Base-by-base conservation (phyloP, 495 filamentous ascomycete species). In the Tuber indicum region DNA sequence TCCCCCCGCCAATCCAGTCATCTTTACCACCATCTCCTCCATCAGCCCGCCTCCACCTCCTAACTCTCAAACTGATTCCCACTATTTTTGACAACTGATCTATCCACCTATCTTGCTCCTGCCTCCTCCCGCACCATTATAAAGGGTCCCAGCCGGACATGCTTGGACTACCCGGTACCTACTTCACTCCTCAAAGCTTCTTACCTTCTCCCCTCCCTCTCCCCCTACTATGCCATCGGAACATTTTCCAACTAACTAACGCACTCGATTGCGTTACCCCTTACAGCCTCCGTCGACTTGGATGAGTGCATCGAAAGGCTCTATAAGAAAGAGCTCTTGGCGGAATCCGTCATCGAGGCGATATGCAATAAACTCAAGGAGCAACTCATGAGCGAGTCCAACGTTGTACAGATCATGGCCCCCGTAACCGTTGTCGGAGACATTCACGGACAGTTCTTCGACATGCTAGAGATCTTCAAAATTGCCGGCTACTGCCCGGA, bases 321-420 rank as follows among this genome's bases (percentile, higher is more conserved):
- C 42, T 97, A 98, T 85, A 93, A 93, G 77, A 98, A 98, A 85
- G 95, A 98, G 84, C 88, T 99, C 73, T 88, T 99, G 41, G 96
- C 96, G 71, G 96, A 99, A 86, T 97, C 95, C 12, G 96, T 99
- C 69, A 94, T 99, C 84, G 96, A 99, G 86, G 96, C 96, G 82
- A 96, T 99, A 90, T 99, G 96, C 85, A 94, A 96, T 82, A 99
- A 99, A 85, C 94, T 96, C 19, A 99, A 99, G 80, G 96, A 99
- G 85, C 88, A 98, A 75, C 88, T 99, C 78, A 99, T 99, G 96
- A 96, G 96, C 84, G 96, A 99, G 89, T 98, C 95, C 88, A 99
- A 99, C 87, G 96, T 99, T 72, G 96, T 99, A 69, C 96, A 99
- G 84, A 96, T 99, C 76, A 90, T 90, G 75, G 94, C 96, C 23